Base-by-base conservation (phyloP, 345 rosid species). In the Nasturtium officinale region DNA sequence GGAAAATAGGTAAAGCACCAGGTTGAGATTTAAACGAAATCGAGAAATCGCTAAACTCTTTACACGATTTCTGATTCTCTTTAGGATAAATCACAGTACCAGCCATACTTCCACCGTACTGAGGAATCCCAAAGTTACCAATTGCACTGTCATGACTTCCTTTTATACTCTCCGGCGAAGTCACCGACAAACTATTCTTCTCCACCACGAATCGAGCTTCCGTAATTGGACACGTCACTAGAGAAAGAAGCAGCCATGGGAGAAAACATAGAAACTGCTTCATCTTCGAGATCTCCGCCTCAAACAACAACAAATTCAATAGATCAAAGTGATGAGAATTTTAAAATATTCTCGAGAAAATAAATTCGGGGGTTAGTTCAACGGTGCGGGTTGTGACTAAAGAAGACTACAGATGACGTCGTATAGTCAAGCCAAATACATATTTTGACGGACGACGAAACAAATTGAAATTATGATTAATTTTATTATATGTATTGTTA, bases 51-150 rank as follows among this genome's bases (percentile, higher is more conserved):
- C 82, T 77, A 60, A 88, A 91, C 51, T 79, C 89, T 30, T 80
- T 85, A 38, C 99, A 95, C 7, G 88, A 96, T 76, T 91, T 88
- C 77, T 37, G 83, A 73, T 95, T 91, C 59, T 87, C 85, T 56
- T 83, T 87, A 0, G 93, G 96, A 64, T 89, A 95, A 63, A 76
- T 54, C 52, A 90, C 96, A 15, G 85, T 74, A 0, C 97, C 99
- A 0, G 96, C 97, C 97, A 95, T 88, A 80, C 96, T 91, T n/a
- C 99, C 99, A 9, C 99, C 99, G 80, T 95, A 95, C 75, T 95
- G 91, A 25, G 99, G 99, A 45, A 95, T 90, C 84, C 99, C 99
- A 18, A 95, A 95, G 85, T 95, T 95, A 1, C 97, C 99, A 59
- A 95, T 95, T 13, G 97, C 99, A 80, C 90, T 88, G 56, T 95